Percentiles rank a stretch among this genome's conserved stretches.
These are phyloP conservation scores for Aspergillus sclerotialis DNA, from an alignment of 2,329 filamentous ascomycete genomes.

Conservation along the genomic window DNA sequence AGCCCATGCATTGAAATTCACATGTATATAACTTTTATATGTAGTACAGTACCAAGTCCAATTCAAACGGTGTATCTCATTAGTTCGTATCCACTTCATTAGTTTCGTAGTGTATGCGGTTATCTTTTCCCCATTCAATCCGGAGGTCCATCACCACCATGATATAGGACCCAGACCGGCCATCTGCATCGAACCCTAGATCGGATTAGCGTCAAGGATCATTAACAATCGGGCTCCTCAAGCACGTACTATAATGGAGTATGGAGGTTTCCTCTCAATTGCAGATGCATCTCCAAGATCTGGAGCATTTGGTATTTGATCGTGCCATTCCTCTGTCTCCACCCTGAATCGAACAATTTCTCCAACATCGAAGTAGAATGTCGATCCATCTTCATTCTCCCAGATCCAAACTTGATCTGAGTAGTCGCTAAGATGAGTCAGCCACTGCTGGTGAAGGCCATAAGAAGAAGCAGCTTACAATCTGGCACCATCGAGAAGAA, in stretches of 20 bases:
- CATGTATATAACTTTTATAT: too few relatives aligned
- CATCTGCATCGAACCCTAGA: slow-evolving; percentile 42
- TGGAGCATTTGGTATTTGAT: slow-evolving; percentile 69
- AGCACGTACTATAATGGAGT: slow-evolving; percentile 37
- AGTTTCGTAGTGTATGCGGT: neutral
- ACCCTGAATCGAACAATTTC: slow-evolving; percentile 84
- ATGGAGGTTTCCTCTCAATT: slow-evolving; percentile 52
- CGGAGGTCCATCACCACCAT: slow-evolving; percentile 35
- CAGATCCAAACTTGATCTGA: slow-evolving; percentile 79
- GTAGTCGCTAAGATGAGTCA: slow-evolving; percentile 39
- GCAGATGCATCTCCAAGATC: slow-evolving; percentile 55
- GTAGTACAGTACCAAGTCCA: too few relatives aligned
- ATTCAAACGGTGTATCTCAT: too few relatives aligned
- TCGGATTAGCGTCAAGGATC: slow-evolving; percentile 8
- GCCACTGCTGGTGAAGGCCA: slow-evolving; percentile 41
- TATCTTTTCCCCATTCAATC: slow-evolving; percentile 1
- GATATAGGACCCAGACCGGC: slow-evolving; percentile 37
- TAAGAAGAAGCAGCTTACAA: slow-evolving; percentile 53
- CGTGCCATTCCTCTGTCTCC: slow-evolving; percentile 82
- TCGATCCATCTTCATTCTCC: slow-evolving; percentile 62
- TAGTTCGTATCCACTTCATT: neutral
- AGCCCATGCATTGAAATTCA: too few relatives aligned
- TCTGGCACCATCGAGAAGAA: slow-evolving; percentile 66
- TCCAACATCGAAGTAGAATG: slow-evolving; percentile 81
- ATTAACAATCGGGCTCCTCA: neutral